These are phyloP conservation scores for Echria macrotheca DNA, from an alignment of 495 filamentous ascomycete genomes.

Conservation along the genomic window DNA sequence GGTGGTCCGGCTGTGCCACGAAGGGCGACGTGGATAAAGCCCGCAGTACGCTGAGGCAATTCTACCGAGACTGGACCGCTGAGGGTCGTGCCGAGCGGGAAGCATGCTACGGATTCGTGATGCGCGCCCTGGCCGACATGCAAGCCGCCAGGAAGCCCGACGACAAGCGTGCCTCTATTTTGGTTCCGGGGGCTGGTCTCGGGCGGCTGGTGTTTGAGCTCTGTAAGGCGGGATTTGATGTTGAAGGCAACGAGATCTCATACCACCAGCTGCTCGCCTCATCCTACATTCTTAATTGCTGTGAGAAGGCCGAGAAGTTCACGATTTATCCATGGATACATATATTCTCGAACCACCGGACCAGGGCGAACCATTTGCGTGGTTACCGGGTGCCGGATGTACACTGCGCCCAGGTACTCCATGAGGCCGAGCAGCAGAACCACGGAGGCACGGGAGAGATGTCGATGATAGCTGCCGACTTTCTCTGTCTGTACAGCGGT, in stretches of 20 bases:
- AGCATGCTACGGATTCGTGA: constrained; percentile 68
- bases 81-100: constrained; percentile 69
- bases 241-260: constrained; percentile 93
- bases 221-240: constrained; percentile 63
- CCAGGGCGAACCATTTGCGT: constrained; percentile 63
- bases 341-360: constrained; percentile 72
- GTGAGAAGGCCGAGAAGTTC: constrained; percentile 41
- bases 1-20: constrained; percentile 64
- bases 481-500: constrained; percentile 66
- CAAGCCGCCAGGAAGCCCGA: constrained; percentile 33
- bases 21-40: constrained; percentile 79
- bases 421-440: constrained; percentile 12
- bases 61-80: constrained; percentile 91
- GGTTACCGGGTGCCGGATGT: constrained; percentile 70
- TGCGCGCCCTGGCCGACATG: constrained; percentile 54
- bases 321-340: constrained; percentile 77
- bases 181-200: constrained; percentile 87
- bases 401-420: constrained; percentile 57
- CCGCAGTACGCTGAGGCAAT: constrained; percentile 80
- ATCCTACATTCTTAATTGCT: constrained; percentile 74
- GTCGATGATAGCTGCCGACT: constrained; percentile 83
- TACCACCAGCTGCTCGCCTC: constrained; percentile 88
- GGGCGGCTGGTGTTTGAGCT: constrained; percentile 85
- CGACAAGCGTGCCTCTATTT: constrained; percentile 50
- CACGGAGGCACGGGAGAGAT: constrained; percentile 54